Evolutionary conservation across 2,329 filamentous ascomycete species (phyloP).

Genomic region (Fusarium piperis): DNA sequence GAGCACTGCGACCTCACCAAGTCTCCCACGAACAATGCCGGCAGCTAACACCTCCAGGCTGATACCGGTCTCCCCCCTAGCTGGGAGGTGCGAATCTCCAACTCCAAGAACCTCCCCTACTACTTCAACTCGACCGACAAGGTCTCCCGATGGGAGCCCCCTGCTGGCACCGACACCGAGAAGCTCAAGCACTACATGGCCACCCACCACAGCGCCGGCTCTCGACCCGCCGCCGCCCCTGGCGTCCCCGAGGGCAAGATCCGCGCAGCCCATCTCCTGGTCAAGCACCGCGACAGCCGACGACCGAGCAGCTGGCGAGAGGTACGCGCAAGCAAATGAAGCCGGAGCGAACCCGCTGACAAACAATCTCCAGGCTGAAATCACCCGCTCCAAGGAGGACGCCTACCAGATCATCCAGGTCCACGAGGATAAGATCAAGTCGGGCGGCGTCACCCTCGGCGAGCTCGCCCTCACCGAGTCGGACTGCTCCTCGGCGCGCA

Average conservation of each 20-base stretch:
- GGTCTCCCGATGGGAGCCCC: slow-evolving; percentile 95
- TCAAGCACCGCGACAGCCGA: slow-evolving; percentile 91
- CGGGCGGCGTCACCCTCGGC: slow-evolving; percentile 74
- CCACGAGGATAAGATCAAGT: slow-evolving; percentile 80
- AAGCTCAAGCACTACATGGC: slow-evolving; percentile 96
- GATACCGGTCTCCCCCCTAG: slow-evolving; percentile 83
- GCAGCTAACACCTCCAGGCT: slow-evolving; percentile 55
- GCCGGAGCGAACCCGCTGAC: neutral
- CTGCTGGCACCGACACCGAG: slow-evolving; percentile 86
- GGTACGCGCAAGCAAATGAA: slow-evolving; percentile 46
- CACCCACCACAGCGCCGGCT: slow-evolving; percentile 75
- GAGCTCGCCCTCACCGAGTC: slow-evolving; percentile 90
- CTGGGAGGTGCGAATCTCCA: slow-evolving; percentile 98
- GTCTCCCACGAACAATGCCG: no score
- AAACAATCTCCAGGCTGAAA: slow-evolving; percentile 65
- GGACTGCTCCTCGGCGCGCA: slow-evolving; percentile 94
- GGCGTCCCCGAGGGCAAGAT: slow-evolving; percentile 79
- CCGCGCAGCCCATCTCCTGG: slow-evolving; percentile 87
- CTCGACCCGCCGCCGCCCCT: slow-evolving; percentile 51
- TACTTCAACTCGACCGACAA: slow-evolving; percentile 93
- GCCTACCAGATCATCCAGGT: slow-evolving; percentile 79
- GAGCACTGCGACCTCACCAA: no score
- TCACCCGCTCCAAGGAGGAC: slow-evolving; percentile 89
- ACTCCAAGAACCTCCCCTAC: slow-evolving; percentile 98
- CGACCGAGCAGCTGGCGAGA: slow-evolving; percentile 94